phyloP scores from a whole-genome alignment of 2,329 filamentous ascomycete genomes.

The Fusarium irregulare region DNA sequence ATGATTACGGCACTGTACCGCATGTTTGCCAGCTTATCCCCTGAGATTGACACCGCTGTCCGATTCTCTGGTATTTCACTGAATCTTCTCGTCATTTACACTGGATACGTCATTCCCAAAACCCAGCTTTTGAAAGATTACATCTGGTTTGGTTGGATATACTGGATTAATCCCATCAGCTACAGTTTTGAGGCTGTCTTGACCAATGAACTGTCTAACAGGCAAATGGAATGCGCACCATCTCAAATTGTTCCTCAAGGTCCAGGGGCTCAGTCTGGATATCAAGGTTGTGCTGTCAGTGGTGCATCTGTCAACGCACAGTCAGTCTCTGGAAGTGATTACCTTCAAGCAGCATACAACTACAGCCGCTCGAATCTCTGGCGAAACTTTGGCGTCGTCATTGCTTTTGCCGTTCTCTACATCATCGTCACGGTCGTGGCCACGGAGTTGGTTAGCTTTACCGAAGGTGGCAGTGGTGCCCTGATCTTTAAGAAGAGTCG shows the following conservation, averaged over 20 bases:
- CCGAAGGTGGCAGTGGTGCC: conserved; percentile 71
- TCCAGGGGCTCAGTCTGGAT: conserved; percentile 52
- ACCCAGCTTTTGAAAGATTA: conserved; percentile 64
- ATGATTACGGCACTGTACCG: conserved; percentile 64
- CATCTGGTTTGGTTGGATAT: conserved; percentile 79
- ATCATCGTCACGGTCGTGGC: conserved; percentile 38
- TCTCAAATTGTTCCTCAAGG: conserved; percentile 60
- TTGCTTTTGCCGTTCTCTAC: conserved; percentile 35
- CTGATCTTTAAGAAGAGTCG: conserved; percentile 78
- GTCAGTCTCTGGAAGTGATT: conserved; percentile 64
- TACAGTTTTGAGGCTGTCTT: conserved; percentile 74
- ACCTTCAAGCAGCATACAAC: conserved; percentile 61
- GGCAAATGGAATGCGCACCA: conserved; percentile 61
- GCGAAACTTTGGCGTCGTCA: conserved; percentile 40
- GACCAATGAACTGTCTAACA: conserved; percentile 65
- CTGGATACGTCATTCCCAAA: conserved; percentile 70
- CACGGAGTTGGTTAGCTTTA: conserved; percentile 48
- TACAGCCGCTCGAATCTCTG: conserved; percentile 50
- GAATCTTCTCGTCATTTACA: conserved; percentile 72
- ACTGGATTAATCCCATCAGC: conserved; percentile 71
- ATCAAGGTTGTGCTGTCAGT: conserved; percentile 66
- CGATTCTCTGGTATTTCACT: conserved; percentile 66
- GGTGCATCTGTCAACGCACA: conserved; percentile 56
- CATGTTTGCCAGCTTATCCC: conserved; percentile 67
- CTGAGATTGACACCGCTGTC: conserved; percentile 72